These are phyloP conservation scores for Golubevia pallescens DNA, from an alignment of 1,284 basidiomycete genomes.

Conservation along the genomic window DNA sequence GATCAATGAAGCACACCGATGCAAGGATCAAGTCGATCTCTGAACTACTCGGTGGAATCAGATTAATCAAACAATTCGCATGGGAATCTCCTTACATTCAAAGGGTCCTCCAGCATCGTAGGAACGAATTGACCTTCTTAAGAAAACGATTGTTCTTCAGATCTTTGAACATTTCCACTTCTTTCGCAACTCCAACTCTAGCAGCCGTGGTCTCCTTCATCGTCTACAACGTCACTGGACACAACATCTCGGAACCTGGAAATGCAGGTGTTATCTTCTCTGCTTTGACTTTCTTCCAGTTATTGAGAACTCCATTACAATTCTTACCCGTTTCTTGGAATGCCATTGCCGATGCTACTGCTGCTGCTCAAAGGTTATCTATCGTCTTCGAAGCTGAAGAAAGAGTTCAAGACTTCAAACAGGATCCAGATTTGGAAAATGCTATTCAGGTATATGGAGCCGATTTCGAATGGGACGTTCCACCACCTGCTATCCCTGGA, in stretches of 20 bases:
- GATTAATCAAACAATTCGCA: constrained; percentile 33
- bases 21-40: constrained; percentile 29
- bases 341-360: constrained; percentile 75
- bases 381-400: constrained; percentile 80
- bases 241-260: constrained; percentile 21
- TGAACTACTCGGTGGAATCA: constrained; percentile 25
- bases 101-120: constrained; percentile 15
- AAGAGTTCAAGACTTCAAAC: constrained; percentile 71
- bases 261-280: constrained; percentile 22
- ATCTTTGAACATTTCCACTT: constrained; percentile 26
- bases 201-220: constrained; percentile 34
- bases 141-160: constrained; percentile 27
- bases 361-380: constrained; percentile 56
- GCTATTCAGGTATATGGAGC: constrained; percentile 75
- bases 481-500: constrained; percentile 68
- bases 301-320: constrained; percentile 43
- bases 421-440: constrained; percentile 67
- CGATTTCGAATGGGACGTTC: constrained; percentile 82
- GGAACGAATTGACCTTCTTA: constrained; percentile 62
- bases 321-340: constrained; percentile 75
- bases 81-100: constrained; percentile 23
- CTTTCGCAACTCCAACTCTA: constrained; percentile 30
- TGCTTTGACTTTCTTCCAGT: constrained; percentile 27
- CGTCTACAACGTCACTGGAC: constrained; percentile 19
- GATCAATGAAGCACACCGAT: constrained; percentile 26